Conservation (phyloP, 768 basidiomycete species). For the Serendipita sp. region DNA sequence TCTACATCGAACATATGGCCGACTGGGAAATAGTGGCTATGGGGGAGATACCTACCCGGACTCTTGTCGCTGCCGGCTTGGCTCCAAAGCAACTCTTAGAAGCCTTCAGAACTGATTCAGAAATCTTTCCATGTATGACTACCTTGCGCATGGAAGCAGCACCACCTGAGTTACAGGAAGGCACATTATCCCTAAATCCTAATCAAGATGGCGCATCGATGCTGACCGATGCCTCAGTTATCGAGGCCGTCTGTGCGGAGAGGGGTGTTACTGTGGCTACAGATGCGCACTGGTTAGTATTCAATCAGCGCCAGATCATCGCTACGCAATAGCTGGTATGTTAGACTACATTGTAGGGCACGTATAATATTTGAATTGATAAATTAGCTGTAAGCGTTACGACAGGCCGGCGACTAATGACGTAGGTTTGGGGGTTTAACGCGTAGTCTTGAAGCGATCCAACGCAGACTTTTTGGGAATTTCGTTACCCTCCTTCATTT, state of each 20-base stretch:
- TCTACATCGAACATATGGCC: background rate
- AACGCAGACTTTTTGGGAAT: conserved; percentile 21
- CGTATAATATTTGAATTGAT: background rate
- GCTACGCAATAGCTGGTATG: background rate
- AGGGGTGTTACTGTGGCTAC: background rate
- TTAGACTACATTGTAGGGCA: background rate
- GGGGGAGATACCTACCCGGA: background rate
- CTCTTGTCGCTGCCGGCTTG: background rate
- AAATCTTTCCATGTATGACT: background rate
- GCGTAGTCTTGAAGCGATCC: conserved; percentile 20
- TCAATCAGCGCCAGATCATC: background rate
- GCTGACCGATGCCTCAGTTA: background rate
- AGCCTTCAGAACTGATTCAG: background rate
- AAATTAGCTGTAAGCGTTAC: too few species aligned
- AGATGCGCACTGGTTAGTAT: background rate
- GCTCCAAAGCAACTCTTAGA: background rate
- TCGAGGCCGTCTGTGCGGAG: background rate
- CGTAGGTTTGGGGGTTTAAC: background rate
- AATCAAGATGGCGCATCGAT: too few species aligned
- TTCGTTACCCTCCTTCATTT: conserved; percentile 13
- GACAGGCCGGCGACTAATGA: background rate
- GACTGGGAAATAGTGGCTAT: background rate
- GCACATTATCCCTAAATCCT: too few species aligned
- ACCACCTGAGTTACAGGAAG: background rate
- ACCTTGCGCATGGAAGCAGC: background rate